phyloP scores from a whole-genome alignment of 495 filamentous ascomycete species.

The Hypoxylon perforatum region DNA sequence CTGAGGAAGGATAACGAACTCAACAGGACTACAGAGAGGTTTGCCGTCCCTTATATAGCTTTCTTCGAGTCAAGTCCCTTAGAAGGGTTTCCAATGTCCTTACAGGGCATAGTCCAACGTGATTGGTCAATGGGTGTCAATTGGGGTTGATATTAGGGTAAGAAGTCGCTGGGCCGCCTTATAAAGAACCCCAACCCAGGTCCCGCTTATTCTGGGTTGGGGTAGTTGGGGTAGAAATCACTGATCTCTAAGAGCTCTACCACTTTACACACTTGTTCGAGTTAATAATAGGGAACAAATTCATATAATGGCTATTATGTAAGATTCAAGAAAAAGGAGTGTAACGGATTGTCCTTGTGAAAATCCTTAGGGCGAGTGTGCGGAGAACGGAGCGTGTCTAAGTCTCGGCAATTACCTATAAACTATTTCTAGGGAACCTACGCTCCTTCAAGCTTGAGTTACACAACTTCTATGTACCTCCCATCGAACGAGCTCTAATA shows the following conservation, averaged over 20 bases:
- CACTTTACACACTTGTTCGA: too few relatives aligned
- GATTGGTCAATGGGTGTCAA: not conserved
- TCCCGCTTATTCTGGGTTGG: slow-evolving; percentile 5
- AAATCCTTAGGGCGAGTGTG: too few relatives aligned
- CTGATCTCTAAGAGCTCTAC: not conserved
- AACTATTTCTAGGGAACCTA: too few relatives aligned
- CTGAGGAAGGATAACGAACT: not conserved
- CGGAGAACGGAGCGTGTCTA: too few relatives aligned
- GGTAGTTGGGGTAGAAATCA: slow-evolving; percentile 9
- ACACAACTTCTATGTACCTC: too few relatives aligned
- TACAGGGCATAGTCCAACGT: not conserved
- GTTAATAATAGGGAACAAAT: too few relatives aligned
- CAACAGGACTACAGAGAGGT: not conserved
- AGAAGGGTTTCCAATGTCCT: not conserved
- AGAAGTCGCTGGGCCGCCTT: not conserved
- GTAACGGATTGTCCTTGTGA: too few relatives aligned
- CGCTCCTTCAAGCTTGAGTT: too few relatives aligned
- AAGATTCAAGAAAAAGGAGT: too few relatives aligned
- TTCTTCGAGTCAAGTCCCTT: not conserved
- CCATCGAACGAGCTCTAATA: too few relatives aligned
- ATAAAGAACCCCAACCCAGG: not conserved
- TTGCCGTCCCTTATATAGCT: not conserved
- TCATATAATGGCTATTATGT: too few relatives aligned
- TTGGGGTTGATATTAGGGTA: slow-evolving; percentile 5
- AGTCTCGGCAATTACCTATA: too few relatives aligned